phyloP scores from a whole-genome alignment of 2,329 filamentous ascomycete species.

The Volutella citrinella region DNA sequence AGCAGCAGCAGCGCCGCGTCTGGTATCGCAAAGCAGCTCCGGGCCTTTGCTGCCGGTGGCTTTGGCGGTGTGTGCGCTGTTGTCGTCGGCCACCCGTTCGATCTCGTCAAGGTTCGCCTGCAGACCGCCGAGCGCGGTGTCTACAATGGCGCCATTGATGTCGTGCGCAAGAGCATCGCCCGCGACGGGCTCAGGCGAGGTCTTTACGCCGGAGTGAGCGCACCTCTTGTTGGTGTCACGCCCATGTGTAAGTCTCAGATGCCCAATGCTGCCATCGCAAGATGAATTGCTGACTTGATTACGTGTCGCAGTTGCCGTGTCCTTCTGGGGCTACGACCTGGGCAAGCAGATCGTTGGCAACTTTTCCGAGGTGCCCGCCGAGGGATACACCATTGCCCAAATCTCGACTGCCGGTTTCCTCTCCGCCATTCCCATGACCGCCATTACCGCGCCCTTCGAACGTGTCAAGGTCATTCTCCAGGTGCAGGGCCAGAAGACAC shows the following conservation, averaged over 20 bases:
- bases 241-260: slow-evolving; percentile 96
- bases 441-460: slow-evolving; percentile 98
- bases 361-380: slow-evolving; percentile 61
- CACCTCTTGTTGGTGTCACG: slow-evolving; percentile 90
- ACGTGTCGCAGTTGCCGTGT: slow-evolving; percentile 57
- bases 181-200: slow-evolving; percentile 78
- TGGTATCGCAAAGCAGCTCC: slow-evolving; percentile 52
- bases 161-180: slow-evolving; percentile 83
- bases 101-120: slow-evolving; percentile 94
- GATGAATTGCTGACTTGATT: no score
- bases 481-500: slow-evolving; percentile 90
- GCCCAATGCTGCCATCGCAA: no score
- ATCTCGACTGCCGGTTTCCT: slow-evolving; percentile 94
- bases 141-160: slow-evolving; percentile 86
- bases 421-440: slow-evolving; percentile 94
- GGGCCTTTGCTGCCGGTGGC: slow-evolving; percentile 84
- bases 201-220: slow-evolving; percentile 94
- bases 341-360: slow-evolving; percentile 83
- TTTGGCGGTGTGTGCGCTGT: slow-evolving; percentile 94
- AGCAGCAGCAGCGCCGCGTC: slow-evolving; percentile 36
- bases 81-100: slow-evolving; percentile 92
- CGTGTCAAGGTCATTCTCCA: slow-evolving; percentile 98
- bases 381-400: slow-evolving; percentile 79
- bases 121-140: slow-evolving; percentile 95
- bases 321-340: slow-evolving; percentile 87